phyloP scores from a whole-genome alignment of 345 rosid species.

The Streptanthus diversifolius region DNA sequence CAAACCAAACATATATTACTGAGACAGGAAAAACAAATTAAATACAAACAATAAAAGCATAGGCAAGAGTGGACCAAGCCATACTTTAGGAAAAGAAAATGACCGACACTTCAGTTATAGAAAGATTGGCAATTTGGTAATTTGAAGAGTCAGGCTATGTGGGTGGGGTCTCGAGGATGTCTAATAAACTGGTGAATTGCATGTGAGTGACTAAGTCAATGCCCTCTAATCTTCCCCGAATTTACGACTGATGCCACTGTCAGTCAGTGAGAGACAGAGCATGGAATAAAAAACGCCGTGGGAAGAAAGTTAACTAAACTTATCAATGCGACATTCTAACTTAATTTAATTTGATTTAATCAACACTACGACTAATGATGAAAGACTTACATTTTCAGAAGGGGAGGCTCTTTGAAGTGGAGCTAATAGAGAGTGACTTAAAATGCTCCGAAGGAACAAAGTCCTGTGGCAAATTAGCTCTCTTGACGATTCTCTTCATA shows the following conservation, averaged over 20 bases:
- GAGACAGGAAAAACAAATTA: background rate
- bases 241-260: slow-evolving; percentile 32
- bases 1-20: background rate
- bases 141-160: background rate
- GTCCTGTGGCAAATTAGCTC: slow-evolving; percentile 97
- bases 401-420: slow-evolving; percentile 95
- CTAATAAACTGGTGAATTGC: slow-evolving; percentile 16
- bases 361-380: background rate
- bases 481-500: slow-evolving; percentile 87
- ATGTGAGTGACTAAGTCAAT: slow-evolving; percentile 21
- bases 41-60: slow-evolving; percentile 18
- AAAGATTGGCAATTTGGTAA: slow-evolving; percentile 15
- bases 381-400: slow-evolving; percentile 51
- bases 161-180: slow-evolving; percentile 27
- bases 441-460: slow-evolving; percentile 93
- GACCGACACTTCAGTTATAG: slow-evolving; percentile 26
- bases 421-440: slow-evolving; percentile 72
- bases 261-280: slow-evolving; percentile 35
- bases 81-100: slow-evolving; percentile 17
- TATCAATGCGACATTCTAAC: background rate
- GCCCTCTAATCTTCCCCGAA: background rate
- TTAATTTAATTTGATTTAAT: background rate
- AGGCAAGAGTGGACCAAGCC: slow-evolving; percentile 34
- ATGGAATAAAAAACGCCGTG: slow-evolving; percentile 29
- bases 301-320: slow-evolving; percentile 15